Evolutionary conservation across 2,329 filamentous ascomycete genomes (phyloP), one percentile per base, ranked within the genome.

Genomic region (Ilyonectria robusta): DNA sequence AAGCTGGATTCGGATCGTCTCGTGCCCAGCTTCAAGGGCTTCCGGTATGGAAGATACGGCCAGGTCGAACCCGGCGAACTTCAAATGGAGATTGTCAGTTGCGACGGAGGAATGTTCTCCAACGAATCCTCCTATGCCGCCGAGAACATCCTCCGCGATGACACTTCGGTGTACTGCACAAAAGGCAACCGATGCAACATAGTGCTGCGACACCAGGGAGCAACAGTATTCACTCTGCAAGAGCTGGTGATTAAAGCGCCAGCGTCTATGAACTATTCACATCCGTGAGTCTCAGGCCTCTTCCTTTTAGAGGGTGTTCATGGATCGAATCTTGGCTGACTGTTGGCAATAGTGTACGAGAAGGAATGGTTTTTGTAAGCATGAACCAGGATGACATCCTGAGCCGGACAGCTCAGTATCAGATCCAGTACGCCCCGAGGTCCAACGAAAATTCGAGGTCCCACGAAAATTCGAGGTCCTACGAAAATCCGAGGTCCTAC

Each of bases 211-310:
- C 95, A 98, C 78, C 90, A 92, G 71, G 94, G 93, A 50, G 90
- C 90, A 42, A 92, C 92, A 2, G 89, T 93, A 0, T 98, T 98
- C 76, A 93, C 89, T 61, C 82, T 98, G 62, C 92, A 94, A 73
- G 95, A 95, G 81, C 83, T 98, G 56, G 87, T 97, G 70, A 97
- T 98, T 80, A 95, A 94, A 78, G 94, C 93, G 10, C 95, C 95
- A 1, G 89, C 90, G 40, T 84, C 88, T 48, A 79, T 78, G 70
- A 93, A 93, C 59, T 97, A 94, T 80, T 95, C 94, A 67, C 91
- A 94, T 73, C 94, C 94, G 93, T 97, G 89, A 81, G 93, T 89
- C 47, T 48, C 51, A 48, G 40, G 17, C 19, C 26, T 15, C 44
- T 23, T 51, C 44, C 33, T 33, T 65, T 65, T 70, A 68, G 62